Base-by-base conservation (phyloP, 2,329 filamentous ascomycete species). In the Cordyceps cicadae region DNA sequence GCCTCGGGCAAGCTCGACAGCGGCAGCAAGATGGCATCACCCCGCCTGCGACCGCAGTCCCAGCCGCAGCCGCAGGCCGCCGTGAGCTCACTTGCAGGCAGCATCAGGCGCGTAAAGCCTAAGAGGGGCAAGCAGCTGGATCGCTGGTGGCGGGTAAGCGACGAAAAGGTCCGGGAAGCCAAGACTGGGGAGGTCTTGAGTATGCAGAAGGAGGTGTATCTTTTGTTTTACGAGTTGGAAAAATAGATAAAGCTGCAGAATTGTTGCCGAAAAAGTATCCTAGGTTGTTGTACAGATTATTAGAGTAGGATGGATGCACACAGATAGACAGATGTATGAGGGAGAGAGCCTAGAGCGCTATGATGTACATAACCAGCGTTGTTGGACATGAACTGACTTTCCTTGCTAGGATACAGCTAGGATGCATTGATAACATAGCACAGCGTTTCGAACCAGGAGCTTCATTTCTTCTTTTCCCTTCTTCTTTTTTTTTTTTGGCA, bases 91-190 rank as follows among this genome's bases (percentile, higher is more conserved):
- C 59, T 26, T 50, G 64, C 29, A 64, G 66, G 54, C 48, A 58
- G 46, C 19, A 71, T 67, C 46, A 65, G 71, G 57, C 39, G 49
- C 15, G 71, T 67, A 12, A 79, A 76, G 59, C 71, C 80, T 41
- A 83, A 78, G 64, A 86, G 83, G 66, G 84, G 82, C 63, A 86
- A 84, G 69, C 55, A 66, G 24, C 82, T 81, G 50, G 88, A 95
- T 69, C 86, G 74, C 65, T 99, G 94, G 94, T 99, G 94, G 94
- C 86, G 94, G 41, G 96, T 99, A 66, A 97, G 92, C 65, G 94
- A 99, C 71, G 94, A 99, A 66, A 96, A 95, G 74, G 85, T 97
- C 68, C 94, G 93, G 70, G 93, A 97, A 74, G 88, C 91, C 66
- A 96, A 92, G 78, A 97, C 92, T 6, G 85, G 82, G 59, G 94